Base-by-base conservation (phyloP, 2,329 filamentous ascomycete species). In the Leptographium lundbergii region DNA sequence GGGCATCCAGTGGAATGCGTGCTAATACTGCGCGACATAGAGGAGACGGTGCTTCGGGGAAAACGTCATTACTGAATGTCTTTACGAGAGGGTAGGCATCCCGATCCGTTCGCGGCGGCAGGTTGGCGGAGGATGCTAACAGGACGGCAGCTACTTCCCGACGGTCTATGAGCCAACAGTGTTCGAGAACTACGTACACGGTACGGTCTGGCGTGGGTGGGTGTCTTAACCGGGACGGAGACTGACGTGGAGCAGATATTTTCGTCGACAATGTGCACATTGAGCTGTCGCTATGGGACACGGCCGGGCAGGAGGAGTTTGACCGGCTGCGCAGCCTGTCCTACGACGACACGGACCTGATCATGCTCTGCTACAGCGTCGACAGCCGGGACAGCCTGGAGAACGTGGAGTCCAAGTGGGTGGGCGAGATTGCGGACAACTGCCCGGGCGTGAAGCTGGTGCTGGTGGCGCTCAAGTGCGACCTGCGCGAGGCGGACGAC, bases 351-450 rank as follows among this genome's bases (percentile, higher is more conserved):
- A 99, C 94, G 57, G 94, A 99, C 70, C 85, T 95, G 52, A 96
- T 99, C 68, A 96, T 99, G 88, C 88, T 99, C 66, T 99, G 94
- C 78, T 99, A 97, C 75, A 94, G 89, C 67, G 89, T 97, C 71
- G 94, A 99, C 74, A 96, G 89, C 71, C 90, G 88, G 66, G 91
- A 96, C 73, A 96, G 91, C 3, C 84, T 99, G 62, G 94, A 99
- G 73, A 99, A 99, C 81, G 91, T 99, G 62, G 91, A 96, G 73
- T 92, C 89, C 66, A 99, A 99, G 76, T 99, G 94, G 94, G 89
- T 96, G 6, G 88, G 89, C 63, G 94, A 99, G 74, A 99, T 99
- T 65, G 89, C 91, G 63, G 94, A 99, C 75, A 96, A 99, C 75
- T 97, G 94, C 74, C 90, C 91, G 1, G 89, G 88, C 60, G 94